phyloP scores from a whole-genome alignment of 768 basidiomycete species.

The Boletus fagicola region DNA sequence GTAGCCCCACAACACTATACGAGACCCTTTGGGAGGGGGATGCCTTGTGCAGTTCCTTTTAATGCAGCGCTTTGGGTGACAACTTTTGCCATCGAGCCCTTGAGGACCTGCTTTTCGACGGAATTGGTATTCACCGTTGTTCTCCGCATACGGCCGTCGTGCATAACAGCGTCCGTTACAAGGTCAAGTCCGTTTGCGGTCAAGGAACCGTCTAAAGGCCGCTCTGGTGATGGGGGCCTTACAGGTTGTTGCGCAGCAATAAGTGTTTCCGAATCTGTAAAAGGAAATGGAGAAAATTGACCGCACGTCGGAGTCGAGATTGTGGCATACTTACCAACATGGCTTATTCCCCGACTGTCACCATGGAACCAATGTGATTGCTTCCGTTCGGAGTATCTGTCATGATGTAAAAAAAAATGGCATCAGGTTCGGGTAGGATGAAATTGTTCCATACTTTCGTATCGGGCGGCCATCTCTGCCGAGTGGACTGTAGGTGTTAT shows the following conservation, averaged over 20 bases:
- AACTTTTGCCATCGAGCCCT: slow-evolving; percentile 55
- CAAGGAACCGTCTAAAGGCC: slow-evolving; percentile 24
- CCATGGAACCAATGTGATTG: slow-evolving; percentile 57
- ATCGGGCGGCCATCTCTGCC: slow-evolving; percentile 56
- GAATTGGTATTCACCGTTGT: slow-evolving; percentile 36
- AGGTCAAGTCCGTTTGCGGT: slow-evolving; percentile 40
- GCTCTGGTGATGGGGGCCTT: slow-evolving; percentile 25
- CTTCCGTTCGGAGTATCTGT: slow-evolving; percentile 58
- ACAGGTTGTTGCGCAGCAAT: slow-evolving; percentile 18
- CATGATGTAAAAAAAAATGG: neutral
- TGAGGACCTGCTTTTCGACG: slow-evolving; percentile 51
- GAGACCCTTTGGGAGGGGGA: slow-evolving; percentile 14
- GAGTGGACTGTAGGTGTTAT: slow-evolving; percentile 54
- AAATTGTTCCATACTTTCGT: slow-evolving; percentile 49
- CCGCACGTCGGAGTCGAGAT: neutral
- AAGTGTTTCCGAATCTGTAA: slow-evolving; percentile 25
- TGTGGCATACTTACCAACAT: slow-evolving; percentile 42
- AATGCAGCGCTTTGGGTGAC: slow-evolving; percentile 31
- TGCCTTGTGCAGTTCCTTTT: slow-evolving; percentile 10
- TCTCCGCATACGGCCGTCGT: slow-evolving; percentile 42
- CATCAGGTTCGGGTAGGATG: neutral
- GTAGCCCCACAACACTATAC: slow-evolving; percentile 1
- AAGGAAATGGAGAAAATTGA: slow-evolving; percentile 1
- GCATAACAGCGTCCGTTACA: slow-evolving; percentile 35
- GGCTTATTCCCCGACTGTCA: slow-evolving; percentile 53